These are phyloP conservation scores for Penicillium sclerotiorum DNA, from an alignment of 2,329 filamentous ascomycete species.

Conservation along the genomic window DNA sequence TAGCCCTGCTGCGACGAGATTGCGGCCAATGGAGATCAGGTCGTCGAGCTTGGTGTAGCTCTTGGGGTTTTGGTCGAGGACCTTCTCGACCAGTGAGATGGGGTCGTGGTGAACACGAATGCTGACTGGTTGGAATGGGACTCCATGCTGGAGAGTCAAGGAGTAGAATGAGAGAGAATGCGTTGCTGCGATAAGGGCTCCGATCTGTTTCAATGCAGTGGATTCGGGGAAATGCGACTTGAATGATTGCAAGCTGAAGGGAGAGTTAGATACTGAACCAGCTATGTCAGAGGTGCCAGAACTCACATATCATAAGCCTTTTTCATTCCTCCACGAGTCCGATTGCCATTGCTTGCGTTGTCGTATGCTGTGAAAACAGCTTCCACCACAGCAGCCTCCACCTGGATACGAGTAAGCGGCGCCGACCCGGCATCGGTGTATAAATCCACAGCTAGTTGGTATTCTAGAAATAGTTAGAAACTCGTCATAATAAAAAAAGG, in stretches of 20 bases:
- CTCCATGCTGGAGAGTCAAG: conserved; percentile 64
- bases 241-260: conserved; percentile 45
- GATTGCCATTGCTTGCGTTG: conserved; percentile 67
- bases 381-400: conserved; percentile 56
- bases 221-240: conserved; percentile 46
- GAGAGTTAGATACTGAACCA: conserved; percentile 2
- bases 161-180: conserved; percentile 68
- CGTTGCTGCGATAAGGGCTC: conserved; percentile 61
- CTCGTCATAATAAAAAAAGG: neutral
- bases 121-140: conserved; percentile 67
- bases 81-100: conserved; percentile 59
- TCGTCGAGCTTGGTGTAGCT: conserved; percentile 68
- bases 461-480: conserved; percentile 36
- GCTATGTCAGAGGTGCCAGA: neutral
- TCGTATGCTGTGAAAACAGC: conserved; percentile 62
- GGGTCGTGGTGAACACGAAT: conserved; percentile 66
- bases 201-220: conserved; percentile 45
- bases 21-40: conserved; percentile 62
- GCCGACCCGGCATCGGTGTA: conserved; percentile 37
- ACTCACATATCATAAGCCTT: conserved; percentile 60
- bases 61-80: conserved; percentile 63
- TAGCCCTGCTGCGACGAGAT: conserved; percentile 55
- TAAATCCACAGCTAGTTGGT: conserved; percentile 44
- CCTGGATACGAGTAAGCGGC: conserved; percentile 46
- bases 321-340: conserved; percentile 64